These are phyloP conservation scores for Aspergillus sp. DNA, from an alignment of 2,329 filamentous ascomycete genomes.

Conservation along the genomic window DNA sequence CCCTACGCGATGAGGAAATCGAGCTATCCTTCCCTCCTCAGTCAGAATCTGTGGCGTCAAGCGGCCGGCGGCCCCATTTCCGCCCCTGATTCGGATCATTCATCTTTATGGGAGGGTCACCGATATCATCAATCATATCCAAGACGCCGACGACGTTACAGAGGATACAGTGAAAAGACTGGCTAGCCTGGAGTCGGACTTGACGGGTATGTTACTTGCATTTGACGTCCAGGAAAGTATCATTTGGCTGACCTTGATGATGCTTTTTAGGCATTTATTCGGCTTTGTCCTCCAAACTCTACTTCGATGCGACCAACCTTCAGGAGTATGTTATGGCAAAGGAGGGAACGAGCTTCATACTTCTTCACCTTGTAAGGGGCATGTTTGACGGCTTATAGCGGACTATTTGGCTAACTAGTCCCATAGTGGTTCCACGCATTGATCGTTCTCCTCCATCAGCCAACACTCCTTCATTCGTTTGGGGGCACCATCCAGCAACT, in stretches of 20 bases:
- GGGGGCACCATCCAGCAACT: conserved; percentile 61
- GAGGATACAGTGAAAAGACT: conserved; percentile 64
- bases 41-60: conserved; percentile 44
- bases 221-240: neutral
- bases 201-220: conserved; percentile 48
- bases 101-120: conserved; percentile 79
- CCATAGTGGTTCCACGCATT: conserved; percentile 69
- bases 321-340: conserved; percentile 72
- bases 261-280: conserved; percentile 52
- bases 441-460: conserved; percentile 77
- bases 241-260: conserved; percentile 1
- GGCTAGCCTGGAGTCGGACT: conserved; percentile 67
- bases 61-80: conserved; percentile 68
- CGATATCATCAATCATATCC: conserved; percentile 74
- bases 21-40: conserved; percentile 62
- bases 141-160: conserved; percentile 64
- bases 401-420: neutral
- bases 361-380: conserved; percentile 58
- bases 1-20: conserved; percentile 74
- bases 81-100: conserved; percentile 72
- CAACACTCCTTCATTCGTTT: conserved; percentile 71
- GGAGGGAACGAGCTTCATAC: conserved; percentile 77
- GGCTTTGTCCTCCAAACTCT: conserved; percentile 62
- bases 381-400: neutral
- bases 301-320: conserved; percentile 81